phyloP scores from a whole-genome alignment of 2,329 filamentous ascomycete genomes.

The Xylaria hypoxylon region DNA sequence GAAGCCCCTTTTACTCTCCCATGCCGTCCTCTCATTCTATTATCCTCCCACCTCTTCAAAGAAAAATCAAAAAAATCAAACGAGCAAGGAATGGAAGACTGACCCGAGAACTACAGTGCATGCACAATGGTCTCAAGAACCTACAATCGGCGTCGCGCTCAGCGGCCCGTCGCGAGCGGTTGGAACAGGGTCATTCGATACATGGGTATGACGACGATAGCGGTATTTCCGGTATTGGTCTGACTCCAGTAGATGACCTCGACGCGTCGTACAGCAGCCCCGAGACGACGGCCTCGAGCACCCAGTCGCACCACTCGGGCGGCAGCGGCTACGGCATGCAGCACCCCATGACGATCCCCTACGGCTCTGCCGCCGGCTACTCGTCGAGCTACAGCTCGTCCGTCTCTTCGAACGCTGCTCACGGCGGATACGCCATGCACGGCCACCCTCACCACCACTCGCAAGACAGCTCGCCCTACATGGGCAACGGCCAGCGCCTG shows the following conservation, averaged over 20 bases:
- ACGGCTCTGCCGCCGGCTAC: slow-evolving; percentile 42
- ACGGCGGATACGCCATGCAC: slow-evolving; percentile 44
- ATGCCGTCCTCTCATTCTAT: neutral
- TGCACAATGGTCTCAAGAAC: slow-evolving; percentile 86
- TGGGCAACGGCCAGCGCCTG: slow-evolving; percentile 60
- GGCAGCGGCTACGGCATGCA: slow-evolving; percentile 46
- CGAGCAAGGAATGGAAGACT: neutral
- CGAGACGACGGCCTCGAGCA: slow-evolving; percentile 60
- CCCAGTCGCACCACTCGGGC: slow-evolving; percentile 52
- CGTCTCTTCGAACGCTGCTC: slow-evolving; percentile 59
- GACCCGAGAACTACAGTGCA: slow-evolving; percentile 67
- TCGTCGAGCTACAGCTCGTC: slow-evolving; percentile 64
- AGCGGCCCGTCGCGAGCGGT: slow-evolving; percentile 72
- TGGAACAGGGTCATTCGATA: slow-evolving; percentile 60
- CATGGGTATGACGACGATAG: slow-evolving; percentile 75
- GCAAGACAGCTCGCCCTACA: slow-evolving; percentile 60
- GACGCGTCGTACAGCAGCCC: slow-evolving; percentile 68
- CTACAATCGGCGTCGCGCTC: slow-evolving; percentile 76
- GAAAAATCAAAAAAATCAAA: neutral
- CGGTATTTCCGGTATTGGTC: slow-evolving; percentile 72
- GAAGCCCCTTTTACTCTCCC: neutral
- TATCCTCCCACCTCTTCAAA: neutral
- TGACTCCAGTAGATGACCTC: slow-evolving; percentile 70
- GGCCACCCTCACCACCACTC: slow-evolving; percentile 49
- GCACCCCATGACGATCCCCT: slow-evolving; percentile 33